A percentile compares a stretch with the other conserved stretches of the same genome.
phyloP scores from a whole-genome alignment of 192 early-diverging fungal species.

The Entomortierella lignicola region DNA sequence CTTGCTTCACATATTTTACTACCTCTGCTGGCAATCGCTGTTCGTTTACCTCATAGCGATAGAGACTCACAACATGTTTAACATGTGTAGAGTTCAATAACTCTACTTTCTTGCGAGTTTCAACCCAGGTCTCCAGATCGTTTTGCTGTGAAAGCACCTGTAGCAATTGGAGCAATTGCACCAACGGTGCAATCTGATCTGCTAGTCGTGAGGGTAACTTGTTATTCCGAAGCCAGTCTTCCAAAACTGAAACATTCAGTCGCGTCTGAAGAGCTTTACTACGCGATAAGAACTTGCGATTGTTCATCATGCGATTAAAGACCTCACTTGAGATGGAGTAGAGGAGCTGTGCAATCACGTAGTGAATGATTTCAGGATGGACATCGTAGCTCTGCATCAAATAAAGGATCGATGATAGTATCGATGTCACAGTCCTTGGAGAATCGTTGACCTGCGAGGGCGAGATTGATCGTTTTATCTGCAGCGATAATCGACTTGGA shows the following conservation, averaged over 20 bases:
- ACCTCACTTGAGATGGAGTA: constrained; percentile 80
- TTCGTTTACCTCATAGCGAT: constrained; percentile 92
- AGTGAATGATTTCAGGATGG: constrained; percentile 79
- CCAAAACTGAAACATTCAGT: constrained; percentile 82
- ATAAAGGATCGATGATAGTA: constrained; percentile 74
- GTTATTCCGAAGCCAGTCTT: constrained; percentile 86
- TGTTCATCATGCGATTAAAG: constrained; percentile 88
- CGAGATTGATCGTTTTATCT: constrained; percentile 12
- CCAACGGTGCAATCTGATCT: constrained; percentile 69
- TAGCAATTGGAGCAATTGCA: constrained; percentile 88
- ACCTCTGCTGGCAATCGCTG: constrained; percentile 75
- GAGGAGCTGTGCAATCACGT: constrained; percentile 79
- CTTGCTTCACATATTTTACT: constrained; percentile 75
- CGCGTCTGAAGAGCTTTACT: constrained; percentile 85
- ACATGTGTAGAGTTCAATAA: constrained; percentile 77
- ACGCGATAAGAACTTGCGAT: constrained; percentile 77
- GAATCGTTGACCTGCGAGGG: constrained; percentile 49
- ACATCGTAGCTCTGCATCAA: constrained; percentile 76
- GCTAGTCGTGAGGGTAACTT: constrained; percentile 48
- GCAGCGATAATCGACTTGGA: constrained; percentile 14
- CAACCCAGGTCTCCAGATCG: constrained; percentile 77
- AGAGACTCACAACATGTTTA: constrained; percentile 76
- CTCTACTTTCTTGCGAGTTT: constrained; percentile 73
- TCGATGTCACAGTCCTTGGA: constrained; percentile 76
- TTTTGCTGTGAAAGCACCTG: constrained; percentile 80